Evolutionary conservation across 2,329 filamentous ascomycete species (phyloP).

Genomic region (Colletotrichum costaricense): DNA sequence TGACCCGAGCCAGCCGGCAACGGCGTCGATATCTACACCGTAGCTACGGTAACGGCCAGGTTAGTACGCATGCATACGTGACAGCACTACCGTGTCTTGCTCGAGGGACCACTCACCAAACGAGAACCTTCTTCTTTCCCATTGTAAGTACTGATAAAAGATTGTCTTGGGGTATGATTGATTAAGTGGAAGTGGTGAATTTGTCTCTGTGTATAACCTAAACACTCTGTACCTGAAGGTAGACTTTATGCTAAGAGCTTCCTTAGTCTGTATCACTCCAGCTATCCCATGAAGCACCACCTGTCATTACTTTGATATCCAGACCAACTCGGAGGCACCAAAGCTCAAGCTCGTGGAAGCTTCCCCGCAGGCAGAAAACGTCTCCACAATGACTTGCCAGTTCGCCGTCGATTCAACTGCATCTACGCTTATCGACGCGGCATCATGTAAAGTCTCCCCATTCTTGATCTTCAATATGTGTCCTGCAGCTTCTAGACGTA

Average conservation of each 20-base stretch:
- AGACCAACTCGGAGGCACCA: not conserved
- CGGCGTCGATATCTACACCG: constrained; percentile 79
- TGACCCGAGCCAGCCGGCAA: constrained; percentile 79
- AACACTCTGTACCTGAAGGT: not conserved
- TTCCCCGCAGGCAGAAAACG: not conserved
- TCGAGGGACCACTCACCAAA: constrained; percentile 31
- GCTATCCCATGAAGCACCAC: not conserved
- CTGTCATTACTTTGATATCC: not conserved
- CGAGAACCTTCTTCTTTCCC: constrained; percentile 42
- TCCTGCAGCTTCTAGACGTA: not conserved
- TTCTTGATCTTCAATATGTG: not conserved
- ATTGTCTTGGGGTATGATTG: not conserved
- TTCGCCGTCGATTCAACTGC: not conserved
- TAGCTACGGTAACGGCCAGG: constrained; percentile 54
- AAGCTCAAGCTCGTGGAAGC: not conserved
- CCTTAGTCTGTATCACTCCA: not conserved
- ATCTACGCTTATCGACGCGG: constrained; percentile 14
- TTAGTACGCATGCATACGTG: not conserved
- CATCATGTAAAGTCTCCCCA: not conserved
- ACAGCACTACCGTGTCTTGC: not conserved
- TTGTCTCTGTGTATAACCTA: not conserved
- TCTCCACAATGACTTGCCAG: not conserved
- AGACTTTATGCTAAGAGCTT: not conserved
- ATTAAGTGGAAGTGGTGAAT: not conserved
- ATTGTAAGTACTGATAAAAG: constrained; percentile 11